A percentile compares a stretch with the other conserved stretches of the same genome.
These are phyloP conservation scores for Silene coronaria DNA, from an alignment of 179 eudicot species.

Conservation along the genomic window DNA sequence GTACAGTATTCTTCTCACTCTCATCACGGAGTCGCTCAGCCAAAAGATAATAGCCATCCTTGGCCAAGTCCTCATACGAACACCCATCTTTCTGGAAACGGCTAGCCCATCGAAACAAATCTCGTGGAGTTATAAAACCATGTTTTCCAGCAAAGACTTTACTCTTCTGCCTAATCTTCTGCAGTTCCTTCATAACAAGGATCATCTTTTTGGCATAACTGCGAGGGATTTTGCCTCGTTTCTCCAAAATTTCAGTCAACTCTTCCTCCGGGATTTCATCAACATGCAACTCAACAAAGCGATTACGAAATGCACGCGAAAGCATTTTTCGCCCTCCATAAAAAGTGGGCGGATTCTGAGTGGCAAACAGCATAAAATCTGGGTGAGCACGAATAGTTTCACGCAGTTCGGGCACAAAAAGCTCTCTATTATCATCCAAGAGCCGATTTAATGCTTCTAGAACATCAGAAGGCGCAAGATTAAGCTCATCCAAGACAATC, in stretches of 20 bases:
- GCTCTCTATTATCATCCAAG: slow-evolving; percentile 92
- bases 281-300: slow-evolving; percentile 96
- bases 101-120: slow-evolving; percentile 91
- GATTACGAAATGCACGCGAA: slow-evolving; percentile 97
- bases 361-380: slow-evolving; percentile 92
- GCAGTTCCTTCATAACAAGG: slow-evolving; percentile 88
- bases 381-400: slow-evolving; percentile 90
- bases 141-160: slow-evolving; percentile 98
- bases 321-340: slow-evolving; percentile 98
- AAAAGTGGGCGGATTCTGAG: slow-evolving; percentile 94
- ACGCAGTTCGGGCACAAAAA: slow-evolving; percentile 78
- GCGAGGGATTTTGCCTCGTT: slow-evolving; percentile 61
- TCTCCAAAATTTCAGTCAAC: slow-evolving; percentile 59
- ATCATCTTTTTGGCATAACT: slow-evolving; percentile 87
- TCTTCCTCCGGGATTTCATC: slow-evolving; percentile 92
- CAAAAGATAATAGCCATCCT: slow-evolving; percentile 79
- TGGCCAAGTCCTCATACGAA: slow-evolving; percentile 68
- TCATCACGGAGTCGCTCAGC: slow-evolving; percentile 93
- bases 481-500: slow-evolving; percentile 97
- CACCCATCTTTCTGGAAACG: slow-evolving; percentile 59
- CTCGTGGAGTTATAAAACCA: slow-evolving; percentile 96
- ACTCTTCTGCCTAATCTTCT: slow-evolving; percentile 82
- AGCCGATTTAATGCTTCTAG: slow-evolving; percentile 89
- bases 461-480: slow-evolving; percentile 96
- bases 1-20: slow-evolving; percentile 63